Conservation (phyloP, 805 yeast species). For the Maudiozyma bulderi region DNA sequence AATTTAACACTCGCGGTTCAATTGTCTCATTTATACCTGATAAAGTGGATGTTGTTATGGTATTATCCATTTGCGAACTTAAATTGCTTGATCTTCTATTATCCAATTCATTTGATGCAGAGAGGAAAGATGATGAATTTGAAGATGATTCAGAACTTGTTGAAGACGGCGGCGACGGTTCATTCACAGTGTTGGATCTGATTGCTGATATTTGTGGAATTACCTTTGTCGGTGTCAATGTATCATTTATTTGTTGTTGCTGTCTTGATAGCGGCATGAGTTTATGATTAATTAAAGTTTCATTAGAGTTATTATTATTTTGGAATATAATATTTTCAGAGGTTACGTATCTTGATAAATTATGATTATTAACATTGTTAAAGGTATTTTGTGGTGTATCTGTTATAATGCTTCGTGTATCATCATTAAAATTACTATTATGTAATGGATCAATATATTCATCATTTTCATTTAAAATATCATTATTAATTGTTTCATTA, state of each 20-base stretch:
- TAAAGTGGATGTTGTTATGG: neutral
- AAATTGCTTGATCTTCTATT: neutral
- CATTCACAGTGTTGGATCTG: neutral
- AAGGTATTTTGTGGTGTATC: constrained; percentile 6
- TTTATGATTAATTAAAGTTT: constrained; percentile 9
- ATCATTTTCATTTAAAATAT: neutral
- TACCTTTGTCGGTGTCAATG: neutral
- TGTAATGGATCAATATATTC: constrained; percentile 2
- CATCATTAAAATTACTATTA: constrained; percentile 9
- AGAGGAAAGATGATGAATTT: neutral
- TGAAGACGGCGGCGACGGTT: neutral
- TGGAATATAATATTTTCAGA: too few relatives aligned
- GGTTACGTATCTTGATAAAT: too few relatives aligned
- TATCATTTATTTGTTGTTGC: too few relatives aligned
- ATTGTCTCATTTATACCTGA: neutral
- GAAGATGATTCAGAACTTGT: neutral
- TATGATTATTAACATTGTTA: neutral
- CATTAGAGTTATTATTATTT: constrained; percentile 11
- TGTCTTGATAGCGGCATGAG: too few relatives aligned
- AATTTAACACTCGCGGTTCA: constrained; percentile 3
- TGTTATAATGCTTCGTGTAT: constrained; percentile 14
- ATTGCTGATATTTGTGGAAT: neutral
- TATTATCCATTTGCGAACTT: constrained; percentile 1
- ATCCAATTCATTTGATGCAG: neutral
- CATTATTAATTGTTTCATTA: neutral